Conservation (phyloP, 495 filamentous ascomycete species). For the Penicillium chermesinum region DNA sequence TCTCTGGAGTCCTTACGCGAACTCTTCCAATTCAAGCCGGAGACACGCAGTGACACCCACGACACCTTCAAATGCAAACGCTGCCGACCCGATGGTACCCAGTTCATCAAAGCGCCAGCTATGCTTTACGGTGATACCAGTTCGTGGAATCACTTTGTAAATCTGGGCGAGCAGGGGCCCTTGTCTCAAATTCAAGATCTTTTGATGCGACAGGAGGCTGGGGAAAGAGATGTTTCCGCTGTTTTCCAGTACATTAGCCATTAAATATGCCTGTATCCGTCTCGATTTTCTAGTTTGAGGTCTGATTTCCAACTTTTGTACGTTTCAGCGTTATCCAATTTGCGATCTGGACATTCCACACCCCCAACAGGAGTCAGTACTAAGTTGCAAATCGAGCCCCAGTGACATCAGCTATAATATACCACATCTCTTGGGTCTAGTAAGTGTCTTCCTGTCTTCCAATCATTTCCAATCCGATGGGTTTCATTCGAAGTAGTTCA, state of each 20-base stretch:
- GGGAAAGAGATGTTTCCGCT: conserved; percentile 75
- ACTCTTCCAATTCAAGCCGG: conserved; percentile 83
- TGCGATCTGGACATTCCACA: too few relatives aligned
- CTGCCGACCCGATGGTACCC: conserved; percentile 79
- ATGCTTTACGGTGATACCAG: conserved; percentile 98
- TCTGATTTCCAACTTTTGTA: too few relatives aligned
- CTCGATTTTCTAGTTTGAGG: conserved; percentile 7
- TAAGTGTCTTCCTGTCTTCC: too few relatives aligned
- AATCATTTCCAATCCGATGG: too few relatives aligned
- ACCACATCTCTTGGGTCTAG: too few relatives aligned
- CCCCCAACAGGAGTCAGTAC: too few relatives aligned
- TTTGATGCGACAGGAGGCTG: conserved; percentile 80
- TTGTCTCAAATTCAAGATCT: conserved; percentile 84
- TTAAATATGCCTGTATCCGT: conserved; percentile 32
- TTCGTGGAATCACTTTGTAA: conserved; percentile 96
- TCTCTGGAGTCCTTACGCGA: conserved; percentile 82
- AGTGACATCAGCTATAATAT: too few relatives aligned
- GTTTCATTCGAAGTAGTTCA: background rate
- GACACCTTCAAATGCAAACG: conserved; percentile 99
- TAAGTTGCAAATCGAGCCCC: too few relatives aligned
- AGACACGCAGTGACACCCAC: conserved; percentile 88
- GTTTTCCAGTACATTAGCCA: conserved; percentile 99
- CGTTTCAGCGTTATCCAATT: background rate
- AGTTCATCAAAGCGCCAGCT: conserved; percentile 82
- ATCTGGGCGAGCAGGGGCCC: conserved; percentile 61